Evolutionary conservation across 768 basidiomycete genomes (phyloP).

Genomic region (Crepidotus variabilis): DNA sequence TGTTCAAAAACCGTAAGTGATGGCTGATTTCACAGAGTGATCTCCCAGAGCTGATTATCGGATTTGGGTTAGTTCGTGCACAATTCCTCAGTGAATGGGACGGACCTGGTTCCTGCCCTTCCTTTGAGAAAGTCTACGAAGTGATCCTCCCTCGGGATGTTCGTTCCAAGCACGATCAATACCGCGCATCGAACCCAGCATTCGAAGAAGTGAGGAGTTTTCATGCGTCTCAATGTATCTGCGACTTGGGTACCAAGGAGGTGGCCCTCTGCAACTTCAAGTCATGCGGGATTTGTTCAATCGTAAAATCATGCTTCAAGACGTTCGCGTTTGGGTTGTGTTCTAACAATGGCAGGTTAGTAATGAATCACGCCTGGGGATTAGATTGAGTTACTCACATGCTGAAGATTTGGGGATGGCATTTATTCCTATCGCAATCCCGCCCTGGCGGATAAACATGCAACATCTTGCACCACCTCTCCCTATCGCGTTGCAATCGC

Average conservation of each 20-base stretch:
- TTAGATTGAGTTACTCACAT: background rate
- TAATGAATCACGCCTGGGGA: background rate
- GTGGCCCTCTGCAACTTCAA: constrained; percentile 48
- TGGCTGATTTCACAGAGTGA: constrained; percentile 3
- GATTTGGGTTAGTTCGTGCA: constrained; percentile 30
- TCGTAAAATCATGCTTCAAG: constrained; percentile 54
- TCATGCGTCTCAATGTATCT: constrained; percentile 64
- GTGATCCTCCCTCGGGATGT: constrained; percentile 39
- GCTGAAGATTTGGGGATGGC: constrained; percentile 52
- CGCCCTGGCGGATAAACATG: constrained; percentile 49
- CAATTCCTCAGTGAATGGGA: constrained; percentile 59
- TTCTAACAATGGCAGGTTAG: constrained; percentile 53
- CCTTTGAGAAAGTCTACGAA: constrained; percentile 56
- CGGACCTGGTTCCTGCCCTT: constrained; percentile 29
- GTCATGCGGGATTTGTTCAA: constrained; percentile 64
- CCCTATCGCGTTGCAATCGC: constrained; percentile 66
- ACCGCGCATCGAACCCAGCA: constrained; percentile 33
- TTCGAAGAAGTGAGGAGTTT: constrained; percentile 54
- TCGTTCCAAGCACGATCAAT: constrained; percentile 43
- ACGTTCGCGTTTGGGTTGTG: constrained; percentile 52
- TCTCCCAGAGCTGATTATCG: constrained; percentile 5
- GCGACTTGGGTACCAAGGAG: constrained; percentile 59
- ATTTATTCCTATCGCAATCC: constrained; percentile 63
- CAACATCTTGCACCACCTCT: constrained; percentile 65
- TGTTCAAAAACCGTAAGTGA: constrained; percentile 50